A percentile compares a stretch with the other conserved stretches of the same genome.
Conservation (phyloP, 169 alveolate species). For the Babesia caballi region DNA sequence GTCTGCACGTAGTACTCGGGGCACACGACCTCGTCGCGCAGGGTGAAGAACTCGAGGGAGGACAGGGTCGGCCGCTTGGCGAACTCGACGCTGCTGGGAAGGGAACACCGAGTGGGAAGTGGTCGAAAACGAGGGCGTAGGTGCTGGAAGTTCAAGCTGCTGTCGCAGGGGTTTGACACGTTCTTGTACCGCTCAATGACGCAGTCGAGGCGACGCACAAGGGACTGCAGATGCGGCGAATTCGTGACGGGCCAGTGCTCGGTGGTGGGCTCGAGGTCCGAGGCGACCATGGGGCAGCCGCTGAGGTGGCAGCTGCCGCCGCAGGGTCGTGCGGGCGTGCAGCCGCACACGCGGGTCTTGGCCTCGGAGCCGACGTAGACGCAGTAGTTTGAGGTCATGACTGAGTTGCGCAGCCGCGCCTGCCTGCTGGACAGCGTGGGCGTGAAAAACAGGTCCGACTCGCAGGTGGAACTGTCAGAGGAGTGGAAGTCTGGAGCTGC, state of each 20-base stretch:
- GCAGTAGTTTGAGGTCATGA: conserved; percentile 44
- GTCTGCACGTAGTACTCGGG: conserved; percentile 38
- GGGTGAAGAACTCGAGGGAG: neutral
- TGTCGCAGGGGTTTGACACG: neutral
- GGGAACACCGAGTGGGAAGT: neutral
- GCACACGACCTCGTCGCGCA: neutral
- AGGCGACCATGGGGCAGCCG: conserved; percentile 44
- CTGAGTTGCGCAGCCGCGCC: neutral
- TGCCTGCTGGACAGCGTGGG: conserved; percentile 41
- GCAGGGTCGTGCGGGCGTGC: conserved; percentile 32
- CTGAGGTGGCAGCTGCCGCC: conserved; percentile 57
- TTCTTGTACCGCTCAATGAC: conserved; percentile 22
- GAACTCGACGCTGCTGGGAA: neutral
- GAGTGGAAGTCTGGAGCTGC: neutral
- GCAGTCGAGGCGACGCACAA: conserved; percentile 34
- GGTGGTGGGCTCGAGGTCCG: conserved; percentile 56
- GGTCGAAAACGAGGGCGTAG: neutral
- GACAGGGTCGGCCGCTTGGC: neutral
- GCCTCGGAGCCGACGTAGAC: conserved; percentile 61
- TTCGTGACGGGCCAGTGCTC: conserved; percentile 59
- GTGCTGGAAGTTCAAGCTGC: neutral
- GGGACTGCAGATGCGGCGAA: conserved; percentile 44
- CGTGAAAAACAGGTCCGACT: conserved; percentile 26
- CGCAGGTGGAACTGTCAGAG: neutral
- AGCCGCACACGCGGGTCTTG: conserved; percentile 32